phyloP scores from a whole-genome alignment of 441 rosid species.

The Populus tomentosa region DNA sequence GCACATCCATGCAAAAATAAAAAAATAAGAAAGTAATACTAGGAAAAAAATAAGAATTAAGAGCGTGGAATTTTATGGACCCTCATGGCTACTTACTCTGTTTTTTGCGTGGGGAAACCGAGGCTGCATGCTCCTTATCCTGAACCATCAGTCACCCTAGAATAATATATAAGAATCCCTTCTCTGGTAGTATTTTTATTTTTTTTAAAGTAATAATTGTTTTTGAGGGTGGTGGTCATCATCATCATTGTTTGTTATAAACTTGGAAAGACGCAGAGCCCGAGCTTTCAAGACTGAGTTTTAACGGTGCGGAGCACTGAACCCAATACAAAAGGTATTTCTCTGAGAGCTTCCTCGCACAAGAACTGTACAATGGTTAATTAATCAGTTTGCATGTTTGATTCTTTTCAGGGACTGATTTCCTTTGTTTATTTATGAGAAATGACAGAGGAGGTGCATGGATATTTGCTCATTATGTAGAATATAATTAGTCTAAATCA shows the following conservation, averaged over 20 bases:
- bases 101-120: not conserved
- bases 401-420: conserved; percentile 2
- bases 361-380: not conserved
- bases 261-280: not conserved
- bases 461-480: not conserved
- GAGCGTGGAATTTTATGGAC: conserved; percentile 24
- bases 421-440: not conserved
- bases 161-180: not conserved
- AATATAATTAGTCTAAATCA: not conserved
- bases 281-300: not conserved
- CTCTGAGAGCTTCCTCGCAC: not conserved
- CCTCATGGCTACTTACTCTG: not conserved
- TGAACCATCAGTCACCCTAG: conserved; percentile 6
- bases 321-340: not conserved
- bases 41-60: not conserved
- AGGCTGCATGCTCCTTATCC: conserved; percentile 11
- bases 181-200: not conserved
- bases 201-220: not conserved
- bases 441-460: not conserved
- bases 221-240: not conserved
- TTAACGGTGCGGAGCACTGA: not conserved
- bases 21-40: not conserved
- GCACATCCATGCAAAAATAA: conserved; percentile 47
- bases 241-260: not conserved
- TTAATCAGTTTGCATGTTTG: not conserved